These are phyloP conservation scores for Halenospora varia DNA, from an alignment of 495 filamentous ascomycete species.

Conservation along the genomic window DNA sequence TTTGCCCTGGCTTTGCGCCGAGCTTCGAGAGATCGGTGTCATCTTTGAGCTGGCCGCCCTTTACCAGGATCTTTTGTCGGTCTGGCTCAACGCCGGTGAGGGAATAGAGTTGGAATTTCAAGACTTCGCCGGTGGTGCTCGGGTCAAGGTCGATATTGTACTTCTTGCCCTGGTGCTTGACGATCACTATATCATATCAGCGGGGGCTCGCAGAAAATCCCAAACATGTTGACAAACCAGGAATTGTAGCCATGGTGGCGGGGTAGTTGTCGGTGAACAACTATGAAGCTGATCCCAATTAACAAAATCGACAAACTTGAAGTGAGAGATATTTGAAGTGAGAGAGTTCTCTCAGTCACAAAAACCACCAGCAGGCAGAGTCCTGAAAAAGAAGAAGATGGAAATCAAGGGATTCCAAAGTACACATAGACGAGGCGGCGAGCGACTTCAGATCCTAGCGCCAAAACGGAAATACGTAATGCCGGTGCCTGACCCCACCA, in stretches of 20 bases:
- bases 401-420: neutral
- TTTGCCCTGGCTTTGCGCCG: conserved; percentile 78
- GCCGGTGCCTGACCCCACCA: conserved; percentile 21
- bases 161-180: conserved; percentile 93
- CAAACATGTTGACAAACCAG: conserved; percentile 40
- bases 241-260: conserved; percentile 56
- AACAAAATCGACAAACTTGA: neutral
- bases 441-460: conserved; percentile 13
- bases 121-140: conserved; percentile 77
- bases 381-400: conserved; percentile 2
- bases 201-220: neutral
- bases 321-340: neutral
- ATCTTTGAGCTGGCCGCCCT: conserved; percentile 93
- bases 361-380: neutral
- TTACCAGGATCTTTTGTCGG: conserved; percentile 91
- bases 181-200: conserved; percentile 58
- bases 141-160: conserved; percentile 91
- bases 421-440: conserved; percentile 1
- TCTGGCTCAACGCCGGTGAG: conserved; percentile 94
- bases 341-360: neutral
- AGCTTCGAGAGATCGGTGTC: conserved; percentile 81
- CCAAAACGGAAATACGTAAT: conserved; percentile 20
- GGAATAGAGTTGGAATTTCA: conserved; percentile 94
- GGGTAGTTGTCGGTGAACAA: conserved; percentile 1
- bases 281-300: conserved; percentile 1